Evolutionary conservation across 1,284 basidiomycete genomes (phyloP).

Genomic region (Leccinum pallidistipes): DNA sequence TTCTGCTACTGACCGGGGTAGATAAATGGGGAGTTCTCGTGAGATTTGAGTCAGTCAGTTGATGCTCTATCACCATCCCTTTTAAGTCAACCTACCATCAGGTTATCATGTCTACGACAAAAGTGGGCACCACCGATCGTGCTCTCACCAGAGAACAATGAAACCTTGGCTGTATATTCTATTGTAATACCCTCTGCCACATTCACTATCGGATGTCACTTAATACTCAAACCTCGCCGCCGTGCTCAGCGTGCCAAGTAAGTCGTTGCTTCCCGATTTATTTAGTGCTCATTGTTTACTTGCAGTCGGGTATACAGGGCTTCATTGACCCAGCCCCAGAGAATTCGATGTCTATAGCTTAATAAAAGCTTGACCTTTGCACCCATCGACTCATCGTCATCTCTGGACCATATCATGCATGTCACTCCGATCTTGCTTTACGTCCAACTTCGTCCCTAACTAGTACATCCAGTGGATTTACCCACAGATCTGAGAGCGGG

Average conservation of each 20-base stretch:
- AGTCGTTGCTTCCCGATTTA: conserved; percentile 9
- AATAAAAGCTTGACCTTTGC: too few species aligned
- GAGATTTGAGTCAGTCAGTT: conserved; percentile 33
- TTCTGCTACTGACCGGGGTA: conserved; percentile 34
- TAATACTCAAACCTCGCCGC: conserved; percentile 51
- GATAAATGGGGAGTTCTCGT: conserved; percentile 33
- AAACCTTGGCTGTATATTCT: conserved; percentile 44
- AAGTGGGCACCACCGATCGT: conserved; percentile 53
- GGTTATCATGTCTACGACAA: conserved; percentile 52
- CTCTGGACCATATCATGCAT: too few species aligned
- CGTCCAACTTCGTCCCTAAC: too few species aligned
- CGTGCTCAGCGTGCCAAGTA: conserved; percentile 40
- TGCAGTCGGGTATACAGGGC: conserved; percentile 65
- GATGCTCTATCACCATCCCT: neutral
- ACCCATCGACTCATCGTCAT: too few species aligned
- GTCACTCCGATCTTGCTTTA: too few species aligned
- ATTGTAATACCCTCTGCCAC: conserved; percentile 48
- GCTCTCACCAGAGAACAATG: conserved; percentile 48
- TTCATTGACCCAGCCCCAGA: conserved; percentile 77
- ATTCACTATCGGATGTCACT: conserved; percentile 49
- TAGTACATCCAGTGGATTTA: too few species aligned
- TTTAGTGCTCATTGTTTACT: conserved; percentile 16
- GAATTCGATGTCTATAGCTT: too few species aligned
- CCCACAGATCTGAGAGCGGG: too few species aligned
- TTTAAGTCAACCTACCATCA: conserved; percentile 20